Base-by-base conservation (phyloP, 228 moss, liverwort and hornwort species). In the Sphagnum magellanicum region DNA sequence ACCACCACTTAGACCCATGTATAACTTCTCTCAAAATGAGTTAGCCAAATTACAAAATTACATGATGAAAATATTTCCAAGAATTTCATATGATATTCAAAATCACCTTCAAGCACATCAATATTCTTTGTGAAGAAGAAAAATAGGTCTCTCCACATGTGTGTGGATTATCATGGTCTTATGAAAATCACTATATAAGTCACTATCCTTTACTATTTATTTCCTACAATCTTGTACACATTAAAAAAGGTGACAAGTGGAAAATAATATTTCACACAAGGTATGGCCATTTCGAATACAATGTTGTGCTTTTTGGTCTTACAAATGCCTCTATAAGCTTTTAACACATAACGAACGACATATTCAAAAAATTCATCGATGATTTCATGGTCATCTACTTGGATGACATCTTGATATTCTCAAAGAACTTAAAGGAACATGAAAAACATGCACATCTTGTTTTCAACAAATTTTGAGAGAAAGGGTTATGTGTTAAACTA, bases 241-340 rank as follows among this genome's bases (percentile, higher is more conserved):
- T 71, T 14, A 64, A 49, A 49, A 49, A 71, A 63, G 71, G 62
- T 10, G 71, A 71, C 48, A 62, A 62, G 2, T 62, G 50, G 49
- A 71, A 71, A 12, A 71, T 50, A 6, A 32, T 32, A 32, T 32
- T 32, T 3, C 32, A 32, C 32, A 32, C 32, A 32, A 32, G 3
- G 32, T 32, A 69, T 59, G 57, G 69, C 14, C 69, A 60, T 59
- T 58, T 69, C 8, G 14, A 69, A 46, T 17, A 48, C 15, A 53
- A 9, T 17, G 58, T 69, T 3, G 6, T 69, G 16, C 14, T 0
- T 14, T 69, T 69, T 58, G 69, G 69, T 48, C 48, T 64, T 6
- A 69, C 69, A 10, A 69, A 69, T 58, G 69, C 57, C 16, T 5
- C 69, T 13, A 32, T 32, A 5, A 69, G 1, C 49, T 48, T 69